Conservation (phyloP, 805 yeast species). For the Wickerhamiella australiensis region DNA sequence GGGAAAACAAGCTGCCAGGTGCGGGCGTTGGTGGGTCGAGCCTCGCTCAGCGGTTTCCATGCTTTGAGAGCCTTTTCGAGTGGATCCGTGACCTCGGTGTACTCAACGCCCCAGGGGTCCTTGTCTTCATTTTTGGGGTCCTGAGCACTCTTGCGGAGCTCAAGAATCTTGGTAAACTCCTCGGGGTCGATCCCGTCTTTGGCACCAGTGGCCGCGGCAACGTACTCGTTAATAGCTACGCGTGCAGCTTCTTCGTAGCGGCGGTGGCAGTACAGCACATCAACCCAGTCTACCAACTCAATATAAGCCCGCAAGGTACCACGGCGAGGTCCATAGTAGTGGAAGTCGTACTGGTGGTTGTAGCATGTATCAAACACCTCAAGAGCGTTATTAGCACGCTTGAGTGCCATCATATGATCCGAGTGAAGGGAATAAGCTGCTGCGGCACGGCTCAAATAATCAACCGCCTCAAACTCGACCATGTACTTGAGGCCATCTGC, state of each 20-base stretch:
- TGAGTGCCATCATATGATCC: conserved; percentile 59
- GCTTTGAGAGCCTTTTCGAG: conserved; percentile 34
- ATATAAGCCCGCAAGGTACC: conserved; percentile 82
- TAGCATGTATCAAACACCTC: conserved; percentile 58
- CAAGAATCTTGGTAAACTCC: conserved; percentile 29
- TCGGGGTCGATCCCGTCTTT: conserved; percentile 25
- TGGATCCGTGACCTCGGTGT: conserved; percentile 30
- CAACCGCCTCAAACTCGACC: conserved; percentile 79
- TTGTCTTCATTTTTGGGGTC: conserved; percentile 15
- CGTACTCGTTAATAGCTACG: conserved; percentile 50
- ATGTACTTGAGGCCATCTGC: conserved; percentile 71
- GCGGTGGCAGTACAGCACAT: conserved; percentile 54
- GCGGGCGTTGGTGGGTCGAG: conserved; percentile 24
- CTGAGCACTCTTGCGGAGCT: conserved; percentile 24
- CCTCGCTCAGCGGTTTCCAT: conserved; percentile 29
- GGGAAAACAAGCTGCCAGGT: conserved; percentile 38
- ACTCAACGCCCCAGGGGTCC: conserved; percentile 41
- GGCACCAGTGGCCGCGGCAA: conserved; percentile 29
- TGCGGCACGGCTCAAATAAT: conserved; percentile 79
- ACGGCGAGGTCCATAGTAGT: conserved; percentile 76
- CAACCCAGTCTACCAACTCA: conserved; percentile 73
- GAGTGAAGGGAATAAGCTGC: conserved; percentile 63
- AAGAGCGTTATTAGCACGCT: conserved; percentile 57
- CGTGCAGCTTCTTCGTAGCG: conserved; percentile 55
- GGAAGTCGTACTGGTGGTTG: conserved; percentile 89